These are phyloP conservation scores for Pichia heedii DNA, from an alignment of 805 yeast genomes.

Conservation along the genomic window DNA sequence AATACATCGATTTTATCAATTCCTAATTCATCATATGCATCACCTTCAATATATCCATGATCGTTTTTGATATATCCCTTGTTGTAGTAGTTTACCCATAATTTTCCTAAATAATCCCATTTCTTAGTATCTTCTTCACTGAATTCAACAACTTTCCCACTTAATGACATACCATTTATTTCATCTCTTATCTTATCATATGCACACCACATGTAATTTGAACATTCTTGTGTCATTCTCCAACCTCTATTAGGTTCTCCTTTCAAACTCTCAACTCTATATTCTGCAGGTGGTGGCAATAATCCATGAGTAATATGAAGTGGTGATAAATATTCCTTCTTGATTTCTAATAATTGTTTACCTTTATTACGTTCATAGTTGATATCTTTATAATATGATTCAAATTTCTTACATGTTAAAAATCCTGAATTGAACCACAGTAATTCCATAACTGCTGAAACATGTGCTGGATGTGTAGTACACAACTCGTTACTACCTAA, in stretches of 20 bases:
- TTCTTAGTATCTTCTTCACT: slow-evolving; percentile 22
- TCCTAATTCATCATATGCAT: slow-evolving; percentile 24
- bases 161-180: slow-evolving; percentile 28
- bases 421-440: slow-evolving; percentile 70
- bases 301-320: slow-evolving; percentile 37
- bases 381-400: slow-evolving; percentile 32
- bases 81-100: slow-evolving; percentile 42
- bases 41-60: slow-evolving; percentile 25
- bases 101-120: slow-evolving; percentile 38
- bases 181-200: slow-evolving; percentile 47
- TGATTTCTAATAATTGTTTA: slow-evolving; percentile 23
- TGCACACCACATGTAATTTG: slow-evolving; percentile 53
- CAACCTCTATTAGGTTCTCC: slow-evolving; percentile 46
- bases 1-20: slow-evolving; percentile 15
- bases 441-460: slow-evolving; percentile 42
- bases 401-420: slow-evolving; percentile 43
- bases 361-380: slow-evolving; percentile 23
- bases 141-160: slow-evolving; percentile 38
- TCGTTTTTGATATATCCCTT: slow-evolving; percentile 19
- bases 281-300: slow-evolving; percentile 44
- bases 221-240: slow-evolving; percentile 47
- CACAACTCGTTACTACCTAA: slow-evolving; percentile 36
- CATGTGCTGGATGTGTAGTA: slow-evolving; percentile 57
- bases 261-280: slow-evolving; percentile 15
- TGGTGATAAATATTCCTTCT: slow-evolving; percentile 31